Evolutionary conservation across 148 eudicot genomes (phyloP), one percentile per base, ranked within the genome.

Genomic region (Diospyros lotus): DNA sequence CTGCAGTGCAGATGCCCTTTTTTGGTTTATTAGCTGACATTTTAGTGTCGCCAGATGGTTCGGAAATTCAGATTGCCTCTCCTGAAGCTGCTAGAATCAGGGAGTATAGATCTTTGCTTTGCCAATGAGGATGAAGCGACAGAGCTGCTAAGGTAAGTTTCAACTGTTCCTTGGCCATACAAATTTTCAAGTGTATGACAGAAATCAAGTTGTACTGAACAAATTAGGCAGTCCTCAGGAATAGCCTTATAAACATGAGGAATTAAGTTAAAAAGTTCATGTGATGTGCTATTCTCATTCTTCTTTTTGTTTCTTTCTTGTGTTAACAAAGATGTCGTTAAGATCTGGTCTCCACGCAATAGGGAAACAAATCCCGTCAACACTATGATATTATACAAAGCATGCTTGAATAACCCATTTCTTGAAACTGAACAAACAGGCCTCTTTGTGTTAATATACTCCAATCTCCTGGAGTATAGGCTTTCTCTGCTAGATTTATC

Each of bases 41-140:
- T 78, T 67, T 3, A 73, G 12, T 44, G 68, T 28, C 40, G 13
- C 45, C 89, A 95, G 99, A 95, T 95, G 99, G 91, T 95, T 55
- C 81, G 98, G 68, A 87, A 86, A 77, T 85, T 84, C 74, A 87
- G 81, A 68, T 51, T 74, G 61, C 89, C 94, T 75, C 90, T 95
- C 72, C 73, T 89, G 60, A 79, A 88, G 75, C 73, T 95, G 76
- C 88, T 95, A 4, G 85, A 95, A 79, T 90, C 99, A 4, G 91
- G 97, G 68, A 81, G 83, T 69, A 88, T 95, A 48, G 99, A 95
- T 78, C 93, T 95, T 75, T 95, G 99, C 85, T 95, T 93, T 84
- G 99, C 99, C 76, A 95, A 95, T 73, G 99, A 95, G 85, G 99
- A 95, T 73, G 99, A 95, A 85, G 99, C 99, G 12, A 63, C 71